Evolutionary conservation across 345 rosid genomes (phyloP).

Genomic region (Psidium guajava): DNA sequence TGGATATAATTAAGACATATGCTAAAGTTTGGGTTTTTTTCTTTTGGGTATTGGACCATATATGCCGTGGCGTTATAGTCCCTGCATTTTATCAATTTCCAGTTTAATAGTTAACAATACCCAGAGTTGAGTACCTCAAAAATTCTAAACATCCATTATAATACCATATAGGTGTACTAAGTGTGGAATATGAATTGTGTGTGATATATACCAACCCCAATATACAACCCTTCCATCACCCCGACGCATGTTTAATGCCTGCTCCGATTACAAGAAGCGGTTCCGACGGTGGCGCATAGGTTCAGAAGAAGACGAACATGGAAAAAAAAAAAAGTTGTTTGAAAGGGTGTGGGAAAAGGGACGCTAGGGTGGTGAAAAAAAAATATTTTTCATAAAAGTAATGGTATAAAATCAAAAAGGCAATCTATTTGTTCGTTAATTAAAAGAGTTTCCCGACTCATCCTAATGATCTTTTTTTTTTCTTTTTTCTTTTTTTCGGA

Average conservation of each 20-base stretch:
- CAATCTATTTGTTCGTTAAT: background rate
- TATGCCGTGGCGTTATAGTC: too few relatives aligned
- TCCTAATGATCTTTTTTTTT: background rate
- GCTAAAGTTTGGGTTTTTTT: too few relatives aligned
- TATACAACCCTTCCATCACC: background rate
- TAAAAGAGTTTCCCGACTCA: background rate
- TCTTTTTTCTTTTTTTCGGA: background rate
- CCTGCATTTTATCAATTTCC: too few relatives aligned
- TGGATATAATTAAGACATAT: too few relatives aligned
- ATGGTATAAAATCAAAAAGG: too few relatives aligned
- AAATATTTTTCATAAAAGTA: too few relatives aligned
- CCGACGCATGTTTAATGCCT: background rate
- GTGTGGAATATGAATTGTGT: background rate
- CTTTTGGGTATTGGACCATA: too few relatives aligned
- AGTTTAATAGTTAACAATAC: too few relatives aligned
- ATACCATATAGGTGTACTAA: background rate
- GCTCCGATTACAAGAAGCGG: background rate
- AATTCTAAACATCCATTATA: background rate
- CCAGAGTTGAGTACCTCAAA: background rate
- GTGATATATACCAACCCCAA: background rate
- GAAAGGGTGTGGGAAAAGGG: too few relatives aligned
- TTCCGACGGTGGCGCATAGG: too few relatives aligned
- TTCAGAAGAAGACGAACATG: background rate
- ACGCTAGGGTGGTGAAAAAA: too few relatives aligned
- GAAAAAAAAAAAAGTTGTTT: background rate